Percentiles rank a stretch among this genome's conserved stretches.
phyloP scores from a whole-genome alignment of 129 eudicot genomes.

The Flaveria bidentis region DNA sequence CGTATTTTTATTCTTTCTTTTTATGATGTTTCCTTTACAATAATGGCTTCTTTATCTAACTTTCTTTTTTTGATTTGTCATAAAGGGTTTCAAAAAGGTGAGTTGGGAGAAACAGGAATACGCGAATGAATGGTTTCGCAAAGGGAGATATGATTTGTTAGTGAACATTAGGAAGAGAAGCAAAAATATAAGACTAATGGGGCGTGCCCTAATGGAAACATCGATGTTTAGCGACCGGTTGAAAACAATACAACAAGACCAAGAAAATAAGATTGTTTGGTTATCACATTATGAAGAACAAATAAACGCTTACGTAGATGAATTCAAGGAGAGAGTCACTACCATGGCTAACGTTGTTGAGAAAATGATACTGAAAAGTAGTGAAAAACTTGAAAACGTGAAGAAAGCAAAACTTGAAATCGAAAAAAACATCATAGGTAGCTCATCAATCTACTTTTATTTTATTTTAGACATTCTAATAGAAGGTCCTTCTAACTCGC shows the following conservation, averaged over 20 bases:
- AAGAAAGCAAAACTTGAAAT: constrained; percentile 4
- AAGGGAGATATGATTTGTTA: constrained; percentile 10
- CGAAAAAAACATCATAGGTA: constrained; percentile 1
- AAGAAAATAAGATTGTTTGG: constrained; percentile 14
- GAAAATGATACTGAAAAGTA: constrained; percentile 12
- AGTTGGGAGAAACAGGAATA: constrained; percentile 28
- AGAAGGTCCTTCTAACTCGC: too few species aligned
- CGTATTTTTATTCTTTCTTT: not conserved
- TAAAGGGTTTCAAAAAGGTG: constrained; percentile 25
- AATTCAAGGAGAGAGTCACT: constrained; percentile 7
- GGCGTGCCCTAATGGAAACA: not conserved
- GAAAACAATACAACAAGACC: constrained; percentile 20
- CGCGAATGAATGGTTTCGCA: constrained; percentile 33
- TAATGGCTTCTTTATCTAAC: not conserved
- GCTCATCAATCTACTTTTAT: not conserved
- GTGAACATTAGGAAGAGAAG: constrained; percentile 24
- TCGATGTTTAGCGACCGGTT: constrained; percentile 13
- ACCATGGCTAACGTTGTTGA: constrained; percentile 22
- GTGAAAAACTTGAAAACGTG: not conserved
- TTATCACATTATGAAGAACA: constrained; percentile 20
- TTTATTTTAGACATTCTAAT: too few species aligned
- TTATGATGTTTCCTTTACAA: not conserved
- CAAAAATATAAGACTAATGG: not conserved
- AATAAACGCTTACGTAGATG: not conserved
- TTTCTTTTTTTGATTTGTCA: not conserved